Evolutionary conservation across 495 filamentous ascomycete genomes (phyloP), one percentile per base, ranked within the genome.

Genomic region (Geoglossum glabrum): DNA sequence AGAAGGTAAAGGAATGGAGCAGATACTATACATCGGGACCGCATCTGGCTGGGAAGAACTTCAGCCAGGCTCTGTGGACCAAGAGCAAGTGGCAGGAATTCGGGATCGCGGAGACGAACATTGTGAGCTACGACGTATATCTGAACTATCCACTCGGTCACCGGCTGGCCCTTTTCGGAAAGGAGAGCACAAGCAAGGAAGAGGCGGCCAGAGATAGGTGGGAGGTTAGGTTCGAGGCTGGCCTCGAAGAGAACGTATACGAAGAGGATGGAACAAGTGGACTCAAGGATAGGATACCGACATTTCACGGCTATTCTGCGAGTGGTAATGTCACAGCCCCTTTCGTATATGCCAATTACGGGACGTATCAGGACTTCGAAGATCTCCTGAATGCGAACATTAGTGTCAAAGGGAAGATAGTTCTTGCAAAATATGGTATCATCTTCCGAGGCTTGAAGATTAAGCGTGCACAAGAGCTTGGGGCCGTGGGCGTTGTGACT

Each of bases 241-340:
- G 76, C 0, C 65, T 98, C 43, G 79, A 86, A 64, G 92, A 98
- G 68, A 87, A 94, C 68, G 76, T 86, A 3, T 72, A 97, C n/a
- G 75, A 85, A 0, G 81, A 95, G 57, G 93, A 97, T 66, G 73
- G 76, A 5, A 95, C 90, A 0, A 86, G 77, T 25, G 73, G 80
- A 27, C 67, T 88, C 27, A 67, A 76, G 15, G 76, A 92, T 60
- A 77, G 89, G 30, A 78, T 98, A 46, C 90, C 93, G 3, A 92
- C 85, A 2, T 98, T 98, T 70, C 89, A 98, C 68, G 92, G 92
- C 27, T 97, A 96, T 66, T 93, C 87, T 8, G 88, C 87, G 4
- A 85, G 73, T 55, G 92, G 92, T 4, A 95, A 96, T 64, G 90
- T 90, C 56, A 92, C 89, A 0, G 90, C 83, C 15, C 74, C 72